A percentile compares a stretch with the other conserved stretches of the same genome.
phyloP scores from a whole-genome alignment of 768 basidiomycete species.

The Mycena galopus region DNA sequence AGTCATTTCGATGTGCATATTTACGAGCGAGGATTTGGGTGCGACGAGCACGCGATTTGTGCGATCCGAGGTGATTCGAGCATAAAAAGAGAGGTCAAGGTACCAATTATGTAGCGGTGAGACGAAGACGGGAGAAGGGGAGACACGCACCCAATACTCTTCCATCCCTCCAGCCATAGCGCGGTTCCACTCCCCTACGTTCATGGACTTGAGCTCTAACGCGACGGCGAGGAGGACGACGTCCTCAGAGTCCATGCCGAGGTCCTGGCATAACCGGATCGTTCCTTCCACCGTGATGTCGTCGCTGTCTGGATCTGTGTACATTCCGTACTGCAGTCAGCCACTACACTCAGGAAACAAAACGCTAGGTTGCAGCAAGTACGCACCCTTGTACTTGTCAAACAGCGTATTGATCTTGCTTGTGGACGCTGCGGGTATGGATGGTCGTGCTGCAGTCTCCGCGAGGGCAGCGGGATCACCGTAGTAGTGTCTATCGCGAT shows the following conservation, averaged over 20 bases:
- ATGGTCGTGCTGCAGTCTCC: slow-evolving; percentile 26
- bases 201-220: slow-evolving; percentile 82
- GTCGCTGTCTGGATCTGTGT: slow-evolving; percentile 59
- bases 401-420: slow-evolving; percentile 71
- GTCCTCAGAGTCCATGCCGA: slow-evolving; percentile 81
- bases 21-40: no score
- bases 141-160: slow-evolving; percentile 66
- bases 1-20: no score
- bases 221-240: slow-evolving; percentile 87
- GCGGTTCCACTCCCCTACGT: slow-evolving; percentile 78
- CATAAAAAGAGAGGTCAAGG: background rate
- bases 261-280: slow-evolving; percentile 78
- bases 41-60: no score
- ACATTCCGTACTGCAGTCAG: no score
- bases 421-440: slow-evolving; percentile 55
- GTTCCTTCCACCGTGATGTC: slow-evolving; percentile 86
- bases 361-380: no score
- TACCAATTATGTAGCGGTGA: background rate
- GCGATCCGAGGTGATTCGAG: background rate
- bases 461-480: slow-evolving; percentile 61
- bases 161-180: slow-evolving; percentile 89
- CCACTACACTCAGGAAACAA: no score
- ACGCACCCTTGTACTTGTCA: slow-evolving; percentile 75
- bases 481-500: slow-evolving; percentile 81
- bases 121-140: background rate